These are phyloP conservation scores for Begonia peltatifolia DNA, from an alignment of 306 rosid species.

Conservation along the genomic window DNA sequence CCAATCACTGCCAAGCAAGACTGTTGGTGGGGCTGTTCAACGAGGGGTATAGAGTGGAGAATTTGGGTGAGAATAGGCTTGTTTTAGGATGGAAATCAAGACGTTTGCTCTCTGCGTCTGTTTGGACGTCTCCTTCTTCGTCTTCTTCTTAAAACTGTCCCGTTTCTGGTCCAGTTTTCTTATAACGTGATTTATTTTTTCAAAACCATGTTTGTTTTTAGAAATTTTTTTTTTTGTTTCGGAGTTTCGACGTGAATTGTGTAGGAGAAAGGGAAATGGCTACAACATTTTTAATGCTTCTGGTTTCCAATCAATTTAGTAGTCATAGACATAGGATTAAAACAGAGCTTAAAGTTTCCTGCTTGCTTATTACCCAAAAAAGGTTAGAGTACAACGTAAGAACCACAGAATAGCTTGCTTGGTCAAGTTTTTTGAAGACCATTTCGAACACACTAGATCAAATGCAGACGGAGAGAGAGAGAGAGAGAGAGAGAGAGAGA, in stretches of 20 bases:
- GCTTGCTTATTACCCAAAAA: no score
- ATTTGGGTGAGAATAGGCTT: conserved; percentile 29
- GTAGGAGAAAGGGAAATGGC: no score
- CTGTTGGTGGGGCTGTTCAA: conserved; percentile 57
- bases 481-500: no score
- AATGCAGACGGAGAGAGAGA: no score
- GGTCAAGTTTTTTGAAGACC: no score
- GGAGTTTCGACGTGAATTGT: neutral
- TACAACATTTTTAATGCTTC: neutral
- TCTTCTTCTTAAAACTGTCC: neutral
- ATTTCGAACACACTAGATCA: no score
- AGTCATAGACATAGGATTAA: neutral
- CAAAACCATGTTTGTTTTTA: neutral
- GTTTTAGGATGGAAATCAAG: conserved; percentile 68
- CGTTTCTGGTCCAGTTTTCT: neutral
- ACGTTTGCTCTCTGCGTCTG: conserved; percentile 59
- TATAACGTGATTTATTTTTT: neutral
- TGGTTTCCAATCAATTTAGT: neutral
- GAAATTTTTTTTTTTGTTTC: no score
- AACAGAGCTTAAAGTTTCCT: no score
- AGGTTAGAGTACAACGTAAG: no score
- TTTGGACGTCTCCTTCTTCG: conserved; percentile 38
- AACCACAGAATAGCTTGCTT: no score
- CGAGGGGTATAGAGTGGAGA: conserved; percentile 65
- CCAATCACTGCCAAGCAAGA: conserved; percentile 74